Conservation (phyloP, 257 asterid species). For the Gardenia jasminoides region DNA sequence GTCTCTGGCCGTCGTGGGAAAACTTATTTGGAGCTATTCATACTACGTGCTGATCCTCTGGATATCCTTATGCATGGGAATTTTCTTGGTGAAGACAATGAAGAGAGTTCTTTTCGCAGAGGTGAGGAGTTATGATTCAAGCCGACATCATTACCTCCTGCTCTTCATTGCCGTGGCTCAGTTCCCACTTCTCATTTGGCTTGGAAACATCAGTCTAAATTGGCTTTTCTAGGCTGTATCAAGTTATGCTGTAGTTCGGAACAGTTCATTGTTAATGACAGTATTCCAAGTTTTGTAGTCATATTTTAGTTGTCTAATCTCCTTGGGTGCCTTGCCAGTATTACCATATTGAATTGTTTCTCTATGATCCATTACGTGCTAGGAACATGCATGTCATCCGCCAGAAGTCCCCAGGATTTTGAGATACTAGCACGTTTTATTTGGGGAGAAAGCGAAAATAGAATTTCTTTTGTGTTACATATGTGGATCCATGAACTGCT, state of each 20-base stretch:
- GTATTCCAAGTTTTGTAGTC: constrained; percentile 12
- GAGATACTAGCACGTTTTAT: background rate
- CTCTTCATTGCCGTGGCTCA: constrained; percentile 42
- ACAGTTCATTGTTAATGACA: background rate
- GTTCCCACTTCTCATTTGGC: constrained; percentile 37
- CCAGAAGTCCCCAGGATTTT: background rate
- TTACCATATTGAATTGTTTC: background rate
- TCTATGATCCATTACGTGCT: background rate
- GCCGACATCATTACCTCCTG: constrained; percentile 37
- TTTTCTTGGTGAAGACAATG: constrained; percentile 38
- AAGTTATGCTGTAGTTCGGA: constrained; percentile 4
- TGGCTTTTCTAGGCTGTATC: constrained; percentile 27
- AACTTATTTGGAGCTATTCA: constrained; percentile 29
- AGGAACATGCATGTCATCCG: background rate
- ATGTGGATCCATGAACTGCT: background rate
- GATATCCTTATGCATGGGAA: constrained; percentile 37
- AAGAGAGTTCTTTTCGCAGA: constrained; percentile 37
- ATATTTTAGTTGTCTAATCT: constrained; percentile 1
- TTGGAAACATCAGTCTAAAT: constrained; percentile 34
- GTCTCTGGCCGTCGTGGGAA: constrained; percentile 31
- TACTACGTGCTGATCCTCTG: constrained; percentile 36
- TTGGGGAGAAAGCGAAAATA: background rate
- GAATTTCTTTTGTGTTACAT: background rate
- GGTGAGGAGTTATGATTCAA: constrained; percentile 31
- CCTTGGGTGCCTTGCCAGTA: background rate